phyloP scores from a whole-genome alignment of 441 rosid genomes.

The Brassica hybrid region DNA sequence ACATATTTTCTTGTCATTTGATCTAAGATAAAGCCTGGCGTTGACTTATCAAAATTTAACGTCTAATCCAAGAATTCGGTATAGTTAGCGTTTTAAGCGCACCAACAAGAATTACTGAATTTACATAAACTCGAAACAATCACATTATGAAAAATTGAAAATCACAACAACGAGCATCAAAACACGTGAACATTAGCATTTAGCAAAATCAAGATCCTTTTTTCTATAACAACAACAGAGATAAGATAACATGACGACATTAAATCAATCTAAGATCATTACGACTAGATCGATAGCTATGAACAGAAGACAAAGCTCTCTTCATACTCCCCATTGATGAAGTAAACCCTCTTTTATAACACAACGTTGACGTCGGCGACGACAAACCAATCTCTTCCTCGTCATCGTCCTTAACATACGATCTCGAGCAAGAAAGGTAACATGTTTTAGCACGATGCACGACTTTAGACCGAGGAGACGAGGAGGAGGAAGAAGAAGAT shows the following conservation, averaged over 20 bases:
- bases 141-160: slow-evolving; percentile 6
- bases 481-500: slow-evolving; percentile 36
- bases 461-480: slow-evolving; percentile 31
- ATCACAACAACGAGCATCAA: slow-evolving; percentile 19
- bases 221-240: slow-evolving; percentile 19
- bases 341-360: slow-evolving; percentile 47
- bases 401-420: slow-evolving; percentile 39
- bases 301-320: slow-evolving; percentile 49
- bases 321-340: slow-evolving; percentile 49
- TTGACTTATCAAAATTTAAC: slow-evolving; percentile 23
- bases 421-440: slow-evolving; percentile 45
- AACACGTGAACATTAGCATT: slow-evolving; percentile 26
- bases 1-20: slow-evolving; percentile 15
- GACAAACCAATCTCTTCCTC: slow-evolving; percentile 25
- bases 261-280: slow-evolving; percentile 41
- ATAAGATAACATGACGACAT: slow-evolving; percentile 12
- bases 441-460: slow-evolving; percentile 19
- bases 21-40: slow-evolving; percentile 16
- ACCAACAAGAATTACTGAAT: slow-evolving; percentile 12
- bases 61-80: background rate
- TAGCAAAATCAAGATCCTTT: slow-evolving; percentile 19
- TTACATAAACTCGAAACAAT: background rate
- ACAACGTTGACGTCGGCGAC: slow-evolving; percentile 49
- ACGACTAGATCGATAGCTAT: slow-evolving; percentile 45
- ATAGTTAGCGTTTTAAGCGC: background rate